Evolutionary conservation across 495 filamentous ascomycete species (phyloP).

Genomic region (Talaromyces nanjingensis): DNA sequence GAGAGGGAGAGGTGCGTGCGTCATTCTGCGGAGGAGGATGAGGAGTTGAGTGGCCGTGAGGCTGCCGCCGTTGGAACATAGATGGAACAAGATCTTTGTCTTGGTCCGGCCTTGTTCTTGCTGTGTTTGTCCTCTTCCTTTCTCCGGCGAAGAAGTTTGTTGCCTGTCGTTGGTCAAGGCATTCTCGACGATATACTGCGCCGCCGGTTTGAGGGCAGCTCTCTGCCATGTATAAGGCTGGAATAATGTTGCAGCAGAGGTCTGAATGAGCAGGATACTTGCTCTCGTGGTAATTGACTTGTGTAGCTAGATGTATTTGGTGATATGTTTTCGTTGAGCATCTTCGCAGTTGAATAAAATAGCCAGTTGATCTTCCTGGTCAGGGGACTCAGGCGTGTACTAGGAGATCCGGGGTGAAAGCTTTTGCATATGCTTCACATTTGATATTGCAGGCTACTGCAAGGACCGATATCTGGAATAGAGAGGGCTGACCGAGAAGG

Average conservation of each 20-base stretch:
- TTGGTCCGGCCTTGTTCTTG: background rate
- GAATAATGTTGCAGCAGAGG: conserved; percentile 5
- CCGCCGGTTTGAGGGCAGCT: conserved; percentile 11
- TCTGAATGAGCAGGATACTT: conserved; percentile 20
- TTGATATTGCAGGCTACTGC: background rate
- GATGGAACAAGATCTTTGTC: conserved; percentile 19
- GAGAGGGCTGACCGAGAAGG: background rate
- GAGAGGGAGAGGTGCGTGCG: conserved; percentile 9
- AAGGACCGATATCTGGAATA: background rate
- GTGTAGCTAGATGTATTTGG: conserved; percentile 22
- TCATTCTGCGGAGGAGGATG: conserved; percentile 17
- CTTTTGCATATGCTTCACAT: background rate
- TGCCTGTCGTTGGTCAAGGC: background rate
- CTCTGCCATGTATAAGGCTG: conserved; percentile 13
- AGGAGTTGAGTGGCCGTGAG: conserved; percentile 21
- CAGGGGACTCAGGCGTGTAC: conserved; percentile 13
- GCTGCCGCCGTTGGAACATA: conserved; percentile 25
- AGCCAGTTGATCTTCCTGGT: conserved; percentile 14
- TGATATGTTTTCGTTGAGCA: conserved; percentile 23
- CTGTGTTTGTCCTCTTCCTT: background rate
- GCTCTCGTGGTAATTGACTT: conserved; percentile 17
- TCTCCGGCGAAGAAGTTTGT: background rate
- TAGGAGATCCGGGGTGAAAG: conserved; percentile 11
- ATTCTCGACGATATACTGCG: conserved; percentile 10
- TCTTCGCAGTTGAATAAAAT: conserved; percentile 24